Base-by-base conservation (phyloP, 129 eudicot genomes). In the Artemisia argyi region DNA sequence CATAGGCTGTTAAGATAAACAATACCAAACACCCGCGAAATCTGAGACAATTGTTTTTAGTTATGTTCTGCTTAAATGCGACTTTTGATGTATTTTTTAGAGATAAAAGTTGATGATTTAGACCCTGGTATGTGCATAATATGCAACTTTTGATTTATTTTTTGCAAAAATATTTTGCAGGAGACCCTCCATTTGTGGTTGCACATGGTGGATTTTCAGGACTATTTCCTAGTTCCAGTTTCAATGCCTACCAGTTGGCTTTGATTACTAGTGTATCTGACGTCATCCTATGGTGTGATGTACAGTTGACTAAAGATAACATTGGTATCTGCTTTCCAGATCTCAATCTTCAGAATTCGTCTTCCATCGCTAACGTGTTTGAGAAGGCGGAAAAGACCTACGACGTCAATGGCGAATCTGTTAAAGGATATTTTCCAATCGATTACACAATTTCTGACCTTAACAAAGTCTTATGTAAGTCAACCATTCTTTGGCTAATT, bases 151-250 rank as follows among this genome's bases (percentile, higher is more conserved):
- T 14, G 10, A 26, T 68, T 48, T 7, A 22, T 13, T 19, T 5
- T 16, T 18, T 18, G 30, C 7, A 18, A 4, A 28, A 28, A 28
- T 53, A 26, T 17, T n/a, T 60, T 79, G 73, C 72, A 83, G 87
- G 87, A 60, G 44, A 71, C 16, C 47, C 69, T 7, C 87, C 87
- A 11, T 67, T 75, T 11, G 80, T 83, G n/a, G 55, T 83, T 2
- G 90, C 95, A 67, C 78, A 79, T 11, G 90, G 90, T 30, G 95
- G 90, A 26, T 88, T 83, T 71, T 88, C 95, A 39, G 91, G 91
- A 24, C 24, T 85, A 15, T 81, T 85, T 73, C 95, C 90, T 6
- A 74, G 78, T 49, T 80, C 86, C 15, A 83, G 88, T 76, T 0
- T 1, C 5, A 15, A 6, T 24, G 87, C 93, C 12, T 84, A 82